Base-by-base conservation (phyloP, 768 basidiomycete species). In the Xerocomellus chrysenteron region DNA sequence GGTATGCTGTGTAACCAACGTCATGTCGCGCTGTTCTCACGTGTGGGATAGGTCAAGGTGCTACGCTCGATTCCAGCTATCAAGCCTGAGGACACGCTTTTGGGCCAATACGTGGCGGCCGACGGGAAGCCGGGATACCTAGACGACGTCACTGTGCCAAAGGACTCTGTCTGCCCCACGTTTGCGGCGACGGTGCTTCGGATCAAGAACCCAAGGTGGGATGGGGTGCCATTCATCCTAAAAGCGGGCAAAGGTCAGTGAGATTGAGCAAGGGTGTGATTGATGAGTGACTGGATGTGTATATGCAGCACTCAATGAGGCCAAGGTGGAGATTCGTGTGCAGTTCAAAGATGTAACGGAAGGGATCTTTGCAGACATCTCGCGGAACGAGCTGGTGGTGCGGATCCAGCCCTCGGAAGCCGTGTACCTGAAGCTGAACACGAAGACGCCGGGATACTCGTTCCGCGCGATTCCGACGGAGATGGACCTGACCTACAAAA, bases 61-160 rank as follows among this genome's bases (percentile, higher is more conserved):
- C 82, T 99, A 48, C 89, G 95, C 36, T 82, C 84, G 46, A 98
- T 99, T 66, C 87, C 92, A 49, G 85, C 95, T 13, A 86, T 98
- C 65, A 78, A 82, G 62, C 75, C 74, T 36, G 74, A 79, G 52
- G 94, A 98, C 66, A 87, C 87, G 33, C 85, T 99, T 47, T 84
- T 99, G 51, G 96, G 97, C 11, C 96, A 99, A 74, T 99, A 99
- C 71, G 89, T 92, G 49, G 78, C 79, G 36, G 88, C 88, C 28
- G 85, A 90, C 63, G 91, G 88, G 56, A 97, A 98, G 74, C 95
- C 97, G n/a, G 96, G 96, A n/a, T 98, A 99, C 73, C 85, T 97
- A 56, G 96, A 99, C 60, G 96, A 99, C 70, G 85, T 89, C 30
- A 98, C 93, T 2, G 96, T 98, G 26, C 96, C 96, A 37, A 93